phyloP scores from a whole-genome alignment of 2,329 filamentous ascomycete species.

The Aspergillus puulaauensis region DNA sequence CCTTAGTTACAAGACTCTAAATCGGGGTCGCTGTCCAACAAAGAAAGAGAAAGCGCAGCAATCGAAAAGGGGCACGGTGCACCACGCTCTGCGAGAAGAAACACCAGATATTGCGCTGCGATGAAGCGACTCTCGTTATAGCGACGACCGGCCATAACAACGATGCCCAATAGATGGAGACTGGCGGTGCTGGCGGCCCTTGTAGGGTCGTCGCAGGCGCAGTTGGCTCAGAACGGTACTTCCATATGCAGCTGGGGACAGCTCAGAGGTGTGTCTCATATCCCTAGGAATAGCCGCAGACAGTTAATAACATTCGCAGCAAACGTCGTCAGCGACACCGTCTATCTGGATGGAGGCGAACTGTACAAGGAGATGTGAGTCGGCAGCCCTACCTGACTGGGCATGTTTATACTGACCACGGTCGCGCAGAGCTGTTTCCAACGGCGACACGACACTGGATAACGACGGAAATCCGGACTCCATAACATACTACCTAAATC shows the following conservation, averaged over 20 bases:
- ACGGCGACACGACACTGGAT: not conserved
- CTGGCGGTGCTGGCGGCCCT: conserved; percentile 1
- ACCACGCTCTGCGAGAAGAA: not conserved
- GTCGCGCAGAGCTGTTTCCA: not conserved
- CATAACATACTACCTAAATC: conserved; percentile 58
- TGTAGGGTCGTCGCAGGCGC: conserved; percentile 23
- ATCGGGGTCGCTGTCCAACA: not conserved
- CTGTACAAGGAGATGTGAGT: conserved; percentile 26
- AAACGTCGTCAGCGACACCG: conserved; percentile 58
- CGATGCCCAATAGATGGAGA: not conserved
- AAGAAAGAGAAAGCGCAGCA: not conserved
- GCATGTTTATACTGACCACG: not conserved
- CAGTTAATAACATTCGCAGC: conserved; percentile 40
- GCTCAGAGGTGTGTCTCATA: conserved; percentile 34
- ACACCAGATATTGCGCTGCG: not conserved
- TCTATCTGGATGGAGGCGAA: conserved; percentile 65
- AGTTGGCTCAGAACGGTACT: conserved; percentile 56
- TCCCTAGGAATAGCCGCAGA: no score
- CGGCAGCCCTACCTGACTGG: not conserved
- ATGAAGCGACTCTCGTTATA: not conserved
- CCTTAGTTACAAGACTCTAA: not conserved
- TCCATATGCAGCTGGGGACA: conserved; percentile 60
- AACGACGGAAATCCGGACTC: conserved; percentile 50
- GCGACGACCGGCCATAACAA: not conserved
- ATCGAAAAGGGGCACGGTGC: not conserved